Conservation (phyloP, 495 filamentous ascomycete species). For the Ramalina intermedia region DNA sequence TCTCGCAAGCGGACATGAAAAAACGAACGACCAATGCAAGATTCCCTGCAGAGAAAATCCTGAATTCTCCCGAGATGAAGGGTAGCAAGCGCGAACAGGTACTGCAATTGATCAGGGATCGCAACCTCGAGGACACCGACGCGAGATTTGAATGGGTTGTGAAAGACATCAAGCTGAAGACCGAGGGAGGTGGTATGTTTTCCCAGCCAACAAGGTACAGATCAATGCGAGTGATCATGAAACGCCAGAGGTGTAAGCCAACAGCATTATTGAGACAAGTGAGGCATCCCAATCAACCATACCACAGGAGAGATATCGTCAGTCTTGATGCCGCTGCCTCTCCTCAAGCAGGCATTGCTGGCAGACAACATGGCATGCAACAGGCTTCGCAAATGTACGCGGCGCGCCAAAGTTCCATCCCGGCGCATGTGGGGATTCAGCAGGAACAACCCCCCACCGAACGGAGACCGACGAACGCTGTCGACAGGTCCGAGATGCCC, state of each 20-base stretch:
- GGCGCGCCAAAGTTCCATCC: no score
- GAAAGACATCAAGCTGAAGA: slow-evolving; percentile 6
- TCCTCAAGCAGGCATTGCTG: neutral
- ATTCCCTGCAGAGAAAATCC: neutral
- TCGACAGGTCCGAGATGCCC: no score
- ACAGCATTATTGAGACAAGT: neutral
- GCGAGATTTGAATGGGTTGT: slow-evolving; percentile 7
- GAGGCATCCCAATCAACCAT: neutral
- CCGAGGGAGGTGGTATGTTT: neutral
- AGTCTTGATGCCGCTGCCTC: neutral
- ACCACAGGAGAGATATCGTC: neutral
- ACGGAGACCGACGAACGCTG: no score
- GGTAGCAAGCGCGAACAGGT: slow-evolving; percentile 10
- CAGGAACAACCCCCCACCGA: no score
- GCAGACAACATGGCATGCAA: no score
- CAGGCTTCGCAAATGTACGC: no score
- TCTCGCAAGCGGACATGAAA: slow-evolving; percentile 6
- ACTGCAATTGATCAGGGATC: slow-evolving; percentile 7
- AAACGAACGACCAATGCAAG: slow-evolving; percentile 1
- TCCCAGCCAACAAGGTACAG: neutral
- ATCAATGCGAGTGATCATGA: slow-evolving; percentile 10
- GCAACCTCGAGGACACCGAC: neutral
- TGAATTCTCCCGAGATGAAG: slow-evolving; percentile 6
- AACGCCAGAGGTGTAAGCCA: slow-evolving; percentile 3
- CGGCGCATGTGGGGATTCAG: no score